These are phyloP conservation scores for Zizania latifolia DNA, from an alignment of 176 grass and related monocot species.

Conservation along the genomic window DNA sequence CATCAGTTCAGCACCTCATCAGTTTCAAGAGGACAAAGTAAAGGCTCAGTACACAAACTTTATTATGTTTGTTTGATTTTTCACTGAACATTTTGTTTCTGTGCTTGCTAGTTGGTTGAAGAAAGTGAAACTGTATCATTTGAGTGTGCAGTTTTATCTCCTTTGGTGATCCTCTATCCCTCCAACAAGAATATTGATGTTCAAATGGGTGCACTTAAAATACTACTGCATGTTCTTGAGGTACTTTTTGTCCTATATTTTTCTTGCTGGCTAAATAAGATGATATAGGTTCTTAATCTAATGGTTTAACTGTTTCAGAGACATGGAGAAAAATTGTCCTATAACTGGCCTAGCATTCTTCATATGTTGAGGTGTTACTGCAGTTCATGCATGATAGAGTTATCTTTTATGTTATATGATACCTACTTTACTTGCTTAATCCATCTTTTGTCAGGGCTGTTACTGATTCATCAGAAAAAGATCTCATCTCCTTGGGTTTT, in stretches of 20 bases:
- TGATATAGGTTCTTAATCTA: slow-evolving; percentile 20
- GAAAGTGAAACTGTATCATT: slow-evolving; percentile 73
- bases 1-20: slow-evolving; percentile 44
- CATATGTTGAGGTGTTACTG: slow-evolving; percentile 77
- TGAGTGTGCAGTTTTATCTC: slow-evolving; percentile 89
- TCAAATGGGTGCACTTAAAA: slow-evolving; percentile 78
- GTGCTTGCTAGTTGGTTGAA: slow-evolving; percentile 49
- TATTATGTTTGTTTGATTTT: slow-evolving; percentile 11
- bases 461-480: slow-evolving; percentile 77
- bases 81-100: slow-evolving; percentile 30
- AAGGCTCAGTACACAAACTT: slow-evolving; percentile 4
- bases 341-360: slow-evolving; percentile 88
- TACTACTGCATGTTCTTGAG: slow-evolving; percentile 98
- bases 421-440: slow-evolving; percentile 28
- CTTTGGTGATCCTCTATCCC: slow-evolving; percentile 72
- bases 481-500: slow-evolving; percentile 90
- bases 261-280: slow-evolving; percentile 22
- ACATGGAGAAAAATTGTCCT: slow-evolving; percentile 85
- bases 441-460: slow-evolving; percentile 54
- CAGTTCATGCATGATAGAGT: slow-evolving; percentile 27
- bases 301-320: slow-evolving; percentile 60
- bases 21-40: slow-evolving; percentile 44
- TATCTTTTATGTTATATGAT: slow-evolving; percentile 27
- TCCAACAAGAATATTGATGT: slow-evolving; percentile 84
- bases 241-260: slow-evolving; percentile 42